phyloP scores from a whole-genome alignment of 768 basidiomycete species.

The Daedaleopsis nitida region DNA sequence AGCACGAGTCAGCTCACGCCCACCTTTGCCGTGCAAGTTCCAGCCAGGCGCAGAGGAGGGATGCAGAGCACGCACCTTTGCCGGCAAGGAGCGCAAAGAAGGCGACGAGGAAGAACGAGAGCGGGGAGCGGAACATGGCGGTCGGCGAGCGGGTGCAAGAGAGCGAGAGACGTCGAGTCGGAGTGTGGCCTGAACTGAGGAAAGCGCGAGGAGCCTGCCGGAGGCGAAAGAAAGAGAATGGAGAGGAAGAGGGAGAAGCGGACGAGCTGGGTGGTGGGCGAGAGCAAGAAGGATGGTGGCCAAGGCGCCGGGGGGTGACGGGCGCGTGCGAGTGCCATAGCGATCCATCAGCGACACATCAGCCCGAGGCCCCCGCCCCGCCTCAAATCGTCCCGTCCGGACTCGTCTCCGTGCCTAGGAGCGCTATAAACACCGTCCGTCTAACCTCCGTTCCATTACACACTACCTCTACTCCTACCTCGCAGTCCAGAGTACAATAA shows the following conservation, averaged over 20 bases:
- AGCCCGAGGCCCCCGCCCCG: not conserved
- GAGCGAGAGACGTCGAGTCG: slow-evolving; percentile 22
- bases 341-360: slow-evolving; percentile 7
- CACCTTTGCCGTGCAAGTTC: not conserved
- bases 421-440: not conserved
- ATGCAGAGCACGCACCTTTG: slow-evolving; percentile 61
- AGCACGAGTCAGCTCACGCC: not conserved
- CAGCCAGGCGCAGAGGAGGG: not conserved
- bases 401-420: not conserved
- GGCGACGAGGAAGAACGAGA: slow-evolving; percentile 31
- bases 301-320: not conserved
- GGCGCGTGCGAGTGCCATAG: slow-evolving; percentile 12
- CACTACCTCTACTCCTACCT: too few relatives aligned
- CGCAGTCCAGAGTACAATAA: too few relatives aligned
- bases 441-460: not conserved
- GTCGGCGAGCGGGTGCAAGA: slow-evolving; percentile 25
- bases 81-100: slow-evolving; percentile 50
- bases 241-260: slow-evolving; percentile 18
- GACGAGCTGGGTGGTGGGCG: slow-evolving; percentile 8
- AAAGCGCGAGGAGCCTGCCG: slow-evolving; percentile 34
- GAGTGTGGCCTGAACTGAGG: slow-evolving; percentile 13
- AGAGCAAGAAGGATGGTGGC: not conserved
- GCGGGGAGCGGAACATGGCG: slow-evolving; percentile 1
- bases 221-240: slow-evolving; percentile 28
- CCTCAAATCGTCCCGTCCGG: not conserved